Base-by-base conservation (phyloP, 441 rosid species). In the Melastoma candidum region DNA sequence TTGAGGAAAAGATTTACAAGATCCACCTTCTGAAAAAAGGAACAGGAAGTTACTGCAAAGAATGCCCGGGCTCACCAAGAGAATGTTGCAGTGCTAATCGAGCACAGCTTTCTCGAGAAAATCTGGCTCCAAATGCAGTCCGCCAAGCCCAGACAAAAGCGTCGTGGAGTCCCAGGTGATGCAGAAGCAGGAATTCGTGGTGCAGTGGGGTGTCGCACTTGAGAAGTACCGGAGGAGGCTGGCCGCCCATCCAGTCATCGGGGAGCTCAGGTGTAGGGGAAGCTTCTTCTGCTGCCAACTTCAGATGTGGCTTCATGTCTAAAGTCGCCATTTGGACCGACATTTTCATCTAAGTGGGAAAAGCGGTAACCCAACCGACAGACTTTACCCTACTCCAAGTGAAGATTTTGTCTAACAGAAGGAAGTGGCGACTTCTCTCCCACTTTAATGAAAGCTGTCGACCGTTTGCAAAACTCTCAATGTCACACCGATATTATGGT, bases 1-100 rank as follows among this genome's bases (percentile, higher is more conserved):
- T 90, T 60, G 99, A 90, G 71, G 97, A 94, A 75, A 94, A 94
- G 77, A 73, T 94, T 53, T 78, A 75, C 63, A 90, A 83, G 78
- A 83, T 85, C 77, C 92, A 87, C 68, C 26, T 63, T 63, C 97
- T 84, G 67, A 17, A 90, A 79, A 89, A 90, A 90, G 80, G 97
- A 90, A 65, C 99, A 90, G 74, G 99, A 87, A 69, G 80, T 64
- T 57, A 90, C 97, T 3, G 84, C 96, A 58, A 81, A 85, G 82
- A 87, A 85, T 63, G 99, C 99, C 1, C 76, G 74, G 73, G 77
- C 79, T 59, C 93, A 94, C 76, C 69, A 68, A 46, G 82, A 80
- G 67, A 94, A 83, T 70, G 66, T 79, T 63, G 75, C 58, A 17
- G 22, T 17, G 22, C 22, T 17, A 17, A 17, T 17, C 22, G 22